Percentiles rank a stretch among this genome's conserved stretches.
Conservation (phyloP, 2,329 filamentous ascomycete genomes). For the Exophiala spinifera region DNA sequence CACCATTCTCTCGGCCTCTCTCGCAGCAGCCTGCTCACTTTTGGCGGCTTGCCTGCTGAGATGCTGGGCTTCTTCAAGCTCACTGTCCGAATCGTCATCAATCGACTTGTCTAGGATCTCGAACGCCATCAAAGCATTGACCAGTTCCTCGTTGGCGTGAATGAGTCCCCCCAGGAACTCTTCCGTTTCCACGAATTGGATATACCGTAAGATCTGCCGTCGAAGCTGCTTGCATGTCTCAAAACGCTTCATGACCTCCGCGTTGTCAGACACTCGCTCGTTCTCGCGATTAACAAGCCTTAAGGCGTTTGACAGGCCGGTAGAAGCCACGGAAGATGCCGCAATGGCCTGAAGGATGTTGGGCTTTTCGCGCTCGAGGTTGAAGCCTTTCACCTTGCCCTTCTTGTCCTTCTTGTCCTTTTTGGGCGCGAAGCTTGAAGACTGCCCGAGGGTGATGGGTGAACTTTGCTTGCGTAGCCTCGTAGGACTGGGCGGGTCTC, state of each 20-base stretch:
- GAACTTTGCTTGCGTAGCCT: slow-evolving; percentile 23
- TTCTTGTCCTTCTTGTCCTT: slow-evolving; percentile 40
- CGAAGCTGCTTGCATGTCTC: slow-evolving; percentile 83
- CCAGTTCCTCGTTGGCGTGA: slow-evolving; percentile 93
- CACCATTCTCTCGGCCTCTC: slow-evolving; percentile 41
- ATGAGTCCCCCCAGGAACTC: slow-evolving; percentile 88
- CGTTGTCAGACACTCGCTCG: slow-evolving; percentile 83
- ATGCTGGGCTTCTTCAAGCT: slow-evolving; percentile 54
- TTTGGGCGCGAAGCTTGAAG: slow-evolving; percentile 26
- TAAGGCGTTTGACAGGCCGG: slow-evolving; percentile 80
- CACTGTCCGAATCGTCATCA: slow-evolving; percentile 63
- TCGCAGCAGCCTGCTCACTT: slow-evolving; percentile 25
- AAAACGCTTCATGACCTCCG: slow-evolving; percentile 70
- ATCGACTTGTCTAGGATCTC: slow-evolving; percentile 75
- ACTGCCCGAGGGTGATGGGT: slow-evolving; percentile 24
- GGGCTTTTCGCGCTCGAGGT: slow-evolving; percentile 81
- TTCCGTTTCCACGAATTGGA: slow-evolving; percentile 85
- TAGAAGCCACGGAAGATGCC: slow-evolving; percentile 83
- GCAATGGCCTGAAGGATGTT: slow-evolving; percentile 86
- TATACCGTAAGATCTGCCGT: slow-evolving; percentile 82
- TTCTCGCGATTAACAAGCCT: slow-evolving; percentile 87
- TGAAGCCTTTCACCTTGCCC: slow-evolving; percentile 62
- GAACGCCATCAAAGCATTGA: slow-evolving; percentile 87
- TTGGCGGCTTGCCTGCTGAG: slow-evolving; percentile 26
- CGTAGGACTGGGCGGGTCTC: slow-evolving; percentile 20